phyloP scores from a whole-genome alignment of 2,329 filamentous ascomycete genomes.

The Teratosphaeria zuluensis region DNA sequence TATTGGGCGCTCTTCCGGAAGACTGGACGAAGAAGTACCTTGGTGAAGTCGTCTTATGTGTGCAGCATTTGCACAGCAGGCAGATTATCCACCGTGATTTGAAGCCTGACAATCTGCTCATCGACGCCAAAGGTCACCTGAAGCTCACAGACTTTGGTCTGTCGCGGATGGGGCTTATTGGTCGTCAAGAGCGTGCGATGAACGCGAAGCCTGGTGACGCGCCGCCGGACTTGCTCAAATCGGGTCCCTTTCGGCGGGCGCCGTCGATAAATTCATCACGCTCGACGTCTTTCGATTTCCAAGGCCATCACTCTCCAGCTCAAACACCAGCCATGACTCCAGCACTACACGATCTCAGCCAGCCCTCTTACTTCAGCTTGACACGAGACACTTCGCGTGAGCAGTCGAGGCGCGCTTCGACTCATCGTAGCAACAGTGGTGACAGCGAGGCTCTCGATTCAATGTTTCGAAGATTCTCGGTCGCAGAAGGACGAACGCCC shows the following conservation, averaged over 20 bases:
- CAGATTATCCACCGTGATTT: constrained; percentile 95
- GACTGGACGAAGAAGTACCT: constrained; percentile 98
- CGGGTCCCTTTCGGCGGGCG: constrained; percentile 79
- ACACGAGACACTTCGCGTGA: constrained; percentile 45
- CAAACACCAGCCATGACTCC: constrained; percentile 83
- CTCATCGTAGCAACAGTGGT: constrained; percentile 82
- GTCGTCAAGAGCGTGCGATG: constrained; percentile 87
- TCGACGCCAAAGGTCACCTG: constrained; percentile 91
- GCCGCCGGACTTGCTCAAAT: constrained; percentile 85
- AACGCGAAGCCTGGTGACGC: constrained; percentile 68
- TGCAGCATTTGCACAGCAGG: constrained; percentile 87
- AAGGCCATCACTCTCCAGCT: constrained; percentile 67
- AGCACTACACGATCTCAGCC: constrained; percentile 58
- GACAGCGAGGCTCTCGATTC: constrained; percentile 76
- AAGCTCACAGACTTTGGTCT: constrained; percentile 97
- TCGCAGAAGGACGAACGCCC: constrained; percentile 48
- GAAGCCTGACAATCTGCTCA: constrained; percentile 94
- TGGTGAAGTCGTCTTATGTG: constrained; percentile 90
- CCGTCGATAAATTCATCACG: constrained; percentile 81
- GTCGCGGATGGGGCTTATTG: constrained; percentile 92
- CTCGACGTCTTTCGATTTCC: constrained; percentile 86
- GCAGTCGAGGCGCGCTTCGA: constrained; percentile 61
- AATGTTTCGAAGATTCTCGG: constrained; percentile 66
- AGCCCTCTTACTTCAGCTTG: constrained; percentile 89
- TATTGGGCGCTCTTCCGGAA: constrained; percentile 82